Percentiles rank a stretch among this genome's conserved stretches.
These are phyloP conservation scores for Suillus subalutaceus DNA, from an alignment of 768 basidiomycete genomes.

Conservation along the genomic window DNA sequence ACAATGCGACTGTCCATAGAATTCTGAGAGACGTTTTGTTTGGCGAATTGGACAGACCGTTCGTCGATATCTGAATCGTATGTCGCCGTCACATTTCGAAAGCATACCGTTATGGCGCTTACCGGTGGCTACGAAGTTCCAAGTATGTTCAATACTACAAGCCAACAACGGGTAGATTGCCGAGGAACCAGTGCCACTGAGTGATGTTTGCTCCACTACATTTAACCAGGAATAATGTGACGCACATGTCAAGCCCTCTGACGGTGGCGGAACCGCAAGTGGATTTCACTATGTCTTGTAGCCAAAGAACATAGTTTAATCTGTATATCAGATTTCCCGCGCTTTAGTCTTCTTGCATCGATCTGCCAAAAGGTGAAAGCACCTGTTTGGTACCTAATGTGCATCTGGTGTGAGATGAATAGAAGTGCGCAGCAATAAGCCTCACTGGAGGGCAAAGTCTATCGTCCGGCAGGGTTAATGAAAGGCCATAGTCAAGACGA, in stretches of 20 bases:
- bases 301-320: conserved; percentile 86
- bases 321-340: conserved; percentile 38
- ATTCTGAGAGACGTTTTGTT: conserved; percentile 61
- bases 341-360: not conserved
- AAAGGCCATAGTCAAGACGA: conserved; percentile 69
- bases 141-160: conserved; percentile 52
- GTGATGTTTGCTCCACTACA: not conserved
- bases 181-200: conserved; percentile 88
- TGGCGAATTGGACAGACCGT: conserved; percentile 58
- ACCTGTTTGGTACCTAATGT: conserved; percentile 74
- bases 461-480: conserved; percentile 62
- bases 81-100: not conserved
- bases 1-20: conserved; percentile 51
- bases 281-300: conserved; percentile 65
- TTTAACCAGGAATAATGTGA: not conserved
- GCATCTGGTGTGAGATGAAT: not conserved
- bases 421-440: not conserved
- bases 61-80: conserved; percentile 66
- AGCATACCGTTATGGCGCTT: not conserved
- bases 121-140: conserved; percentile 77
- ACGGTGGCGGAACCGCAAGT: conserved; percentile 29
- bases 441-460: conserved; percentile 87
- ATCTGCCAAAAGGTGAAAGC: not conserved
- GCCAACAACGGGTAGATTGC: conserved; percentile 86
- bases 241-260: conserved; percentile 76